Conservation (phyloP, 192 early-diverging fungal genomes). For the Gryganskiella cystojenkinii region DNA sequence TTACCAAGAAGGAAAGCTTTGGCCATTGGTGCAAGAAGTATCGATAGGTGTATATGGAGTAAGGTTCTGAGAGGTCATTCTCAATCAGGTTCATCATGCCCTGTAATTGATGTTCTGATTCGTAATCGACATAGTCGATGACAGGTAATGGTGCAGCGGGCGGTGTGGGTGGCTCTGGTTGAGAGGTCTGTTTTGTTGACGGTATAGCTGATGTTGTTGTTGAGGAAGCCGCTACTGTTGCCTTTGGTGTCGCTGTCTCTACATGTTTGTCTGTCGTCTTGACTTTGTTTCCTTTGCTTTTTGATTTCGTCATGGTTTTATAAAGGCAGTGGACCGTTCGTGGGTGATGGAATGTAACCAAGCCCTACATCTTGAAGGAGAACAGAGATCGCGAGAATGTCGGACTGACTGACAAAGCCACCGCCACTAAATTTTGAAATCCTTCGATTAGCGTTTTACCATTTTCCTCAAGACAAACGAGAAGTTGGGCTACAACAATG, state of each 20-base stretch:
- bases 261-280: neutral
- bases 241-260: neutral
- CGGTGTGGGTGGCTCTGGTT: neutral
- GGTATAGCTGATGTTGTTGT: slow-evolving; percentile 1
- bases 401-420: too few species aligned
- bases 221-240: slow-evolving; percentile 3
- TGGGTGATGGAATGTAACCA: too few species aligned
- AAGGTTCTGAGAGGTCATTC: slow-evolving; percentile 96
- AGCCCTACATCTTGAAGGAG: too few species aligned
- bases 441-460: too few species aligned
- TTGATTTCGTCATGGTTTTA: slow-evolving; percentile 23
- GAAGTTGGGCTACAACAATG: too few species aligned
- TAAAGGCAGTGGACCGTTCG: too few species aligned
- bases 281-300: slow-evolving; percentile 15
- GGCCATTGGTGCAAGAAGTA: slow-evolving; percentile 97
- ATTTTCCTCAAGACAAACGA: too few species aligned
- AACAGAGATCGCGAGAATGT: too few species aligned
- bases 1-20: slow-evolving; percentile 84
- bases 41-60: slow-evolving; percentile 97
- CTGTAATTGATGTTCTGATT: slow-evolving; percentile 80
- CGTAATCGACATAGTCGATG: slow-evolving; percentile 70
- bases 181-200: neutral
- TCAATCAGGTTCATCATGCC: slow-evolving; percentile 86
- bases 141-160: slow-evolving; percentile 6
- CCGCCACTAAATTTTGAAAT: too few species aligned